Base-by-base conservation (phyloP, 805 yeast species). In the Candida maltosa region DNA sequence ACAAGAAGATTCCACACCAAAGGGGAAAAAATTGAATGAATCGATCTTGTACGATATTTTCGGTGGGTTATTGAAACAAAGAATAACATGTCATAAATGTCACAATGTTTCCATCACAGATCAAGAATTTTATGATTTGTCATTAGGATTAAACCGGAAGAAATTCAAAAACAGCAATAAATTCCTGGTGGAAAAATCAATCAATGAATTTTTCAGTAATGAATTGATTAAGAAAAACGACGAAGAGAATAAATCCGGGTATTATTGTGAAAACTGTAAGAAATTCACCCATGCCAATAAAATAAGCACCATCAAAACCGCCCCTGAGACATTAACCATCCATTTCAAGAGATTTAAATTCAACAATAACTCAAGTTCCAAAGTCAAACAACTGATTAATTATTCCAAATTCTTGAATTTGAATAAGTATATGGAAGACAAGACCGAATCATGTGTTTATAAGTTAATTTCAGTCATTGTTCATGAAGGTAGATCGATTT, bases 321-420 rank as follows among this genome's bases (percentile, higher is more conserved):
- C 96, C 1, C 97, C 97, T 4, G 97, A 93, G 54, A 81, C 93
- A 15, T 67, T 91, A 42, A 73, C 87, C 7, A 75, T 93, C 26
- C 97, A 93, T 60, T 69, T 93, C 52, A 93, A 93, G 55, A 71
- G 97, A 48, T 93, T 93, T 62, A 82, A 91, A 59, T 91, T 87
- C 62, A 81, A 85, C 55, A 93, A 91, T 16, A 75, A 75, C 34
- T 69, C 79, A 5, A 81, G 89, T 3, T 79, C 87, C 38, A 93
- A 93, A 57, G 84, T 93, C 59, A 88, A 89, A 53, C 91, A 88
- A 47, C 79, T 84, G 24, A 88, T 93, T 36, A 69, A 79, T 2
- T 93, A 87, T 58, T 88, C 94, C 23, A 76, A 83, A 52, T 75
- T 73, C 36, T 65, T 93, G 38, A 93, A 89, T 51, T 59, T 91